A percentile compares a stretch with the other conserved stretches of the same genome.
Evolutionary conservation across 106 monocot species (phyloP).

Genomic region (Apostasia shenzhenica): DNA sequence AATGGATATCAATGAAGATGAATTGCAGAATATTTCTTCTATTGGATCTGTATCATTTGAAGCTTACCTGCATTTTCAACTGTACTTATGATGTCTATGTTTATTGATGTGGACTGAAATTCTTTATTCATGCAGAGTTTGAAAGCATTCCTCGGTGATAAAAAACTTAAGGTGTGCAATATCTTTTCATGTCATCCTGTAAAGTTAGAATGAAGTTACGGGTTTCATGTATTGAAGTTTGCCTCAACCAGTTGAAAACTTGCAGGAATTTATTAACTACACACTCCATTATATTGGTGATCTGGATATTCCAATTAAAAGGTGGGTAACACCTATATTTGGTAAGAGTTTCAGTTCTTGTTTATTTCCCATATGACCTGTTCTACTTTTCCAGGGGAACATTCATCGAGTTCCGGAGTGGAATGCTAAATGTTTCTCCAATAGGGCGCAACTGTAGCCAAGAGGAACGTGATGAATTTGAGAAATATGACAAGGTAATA

Average conservation of each 20-base stretch:
- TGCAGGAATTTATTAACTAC: slow-evolving; percentile 92
- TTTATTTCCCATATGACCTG: slow-evolving; percentile 6
- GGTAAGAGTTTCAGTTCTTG: background rate
- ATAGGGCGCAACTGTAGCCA: slow-evolving; percentile 97
- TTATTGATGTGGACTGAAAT: background rate
- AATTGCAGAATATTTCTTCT: background rate
- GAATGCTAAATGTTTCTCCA: slow-evolving; percentile 97
- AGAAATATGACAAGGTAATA: slow-evolving; percentile 87
- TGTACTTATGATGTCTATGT: background rate
- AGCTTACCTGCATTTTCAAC: too few species aligned
- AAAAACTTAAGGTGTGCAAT: slow-evolving; percentile 69
- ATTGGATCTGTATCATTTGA: background rate
- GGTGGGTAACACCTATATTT: slow-evolving; percentile 26
- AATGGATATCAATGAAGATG: too few species aligned
- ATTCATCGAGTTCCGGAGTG: slow-evolving; percentile 93
- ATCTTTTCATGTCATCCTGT: slow-evolving; percentile 1
- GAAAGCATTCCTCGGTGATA: slow-evolving; percentile 80
- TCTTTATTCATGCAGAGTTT: slow-evolving; percentile 52
- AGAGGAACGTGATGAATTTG: slow-evolving; percentile 93
- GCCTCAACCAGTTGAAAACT: slow-evolving; percentile 1
- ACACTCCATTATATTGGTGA: slow-evolving; percentile 98
- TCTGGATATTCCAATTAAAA: slow-evolving; percentile 92
- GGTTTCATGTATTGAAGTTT: background rate
- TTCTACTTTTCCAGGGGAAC: slow-evolving; percentile 58
- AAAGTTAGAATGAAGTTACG: background rate